These are phyloP conservation scores for Barnettozyma salicaria DNA, from an alignment of 805 yeast genomes.

Conservation along the genomic window DNA sequence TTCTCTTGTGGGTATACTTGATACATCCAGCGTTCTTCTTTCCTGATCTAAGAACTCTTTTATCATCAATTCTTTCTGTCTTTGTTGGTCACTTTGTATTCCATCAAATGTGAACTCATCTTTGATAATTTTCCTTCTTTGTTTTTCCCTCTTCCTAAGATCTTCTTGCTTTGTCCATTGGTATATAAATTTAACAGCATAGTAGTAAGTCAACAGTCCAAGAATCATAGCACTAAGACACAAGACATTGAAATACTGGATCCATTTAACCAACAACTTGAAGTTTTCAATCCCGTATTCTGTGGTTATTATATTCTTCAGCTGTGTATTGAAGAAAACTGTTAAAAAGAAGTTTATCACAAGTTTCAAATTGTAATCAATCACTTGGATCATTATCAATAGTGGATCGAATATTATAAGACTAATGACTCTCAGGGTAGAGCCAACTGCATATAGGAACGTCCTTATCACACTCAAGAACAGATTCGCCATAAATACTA, in stretches of 20 bases:
- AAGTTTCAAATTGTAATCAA: constrained; percentile 19
- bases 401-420: constrained; percentile 19
- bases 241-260: constrained; percentile 21
- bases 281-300: constrained; percentile 18
- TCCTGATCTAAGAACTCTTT: constrained; percentile 10
- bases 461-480: not conserved
- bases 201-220: constrained; percentile 21
- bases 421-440: not conserved
- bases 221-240: constrained; percentile 18
- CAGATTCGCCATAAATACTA: too few species aligned
- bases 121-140: constrained; percentile 5
- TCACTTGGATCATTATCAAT: constrained; percentile 13
- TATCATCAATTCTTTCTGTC: not conserved
- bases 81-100: not conserved
- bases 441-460: not conserved
- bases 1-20: constrained; percentile 6
- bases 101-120: constrained; percentile 1
- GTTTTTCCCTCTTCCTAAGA: constrained; percentile 2
- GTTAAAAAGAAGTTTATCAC: constrained; percentile 18
- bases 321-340: constrained; percentile 14
- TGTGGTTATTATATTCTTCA: constrained; percentile 13
- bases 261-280: constrained; percentile 19
- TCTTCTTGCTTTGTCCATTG: constrained; percentile 20
- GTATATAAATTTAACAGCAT: constrained; percentile 17
- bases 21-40: not conserved